These are phyloP conservation scores for Datura wrightii DNA, from an alignment of 257 asterid species.

Conservation along the genomic window DNA sequence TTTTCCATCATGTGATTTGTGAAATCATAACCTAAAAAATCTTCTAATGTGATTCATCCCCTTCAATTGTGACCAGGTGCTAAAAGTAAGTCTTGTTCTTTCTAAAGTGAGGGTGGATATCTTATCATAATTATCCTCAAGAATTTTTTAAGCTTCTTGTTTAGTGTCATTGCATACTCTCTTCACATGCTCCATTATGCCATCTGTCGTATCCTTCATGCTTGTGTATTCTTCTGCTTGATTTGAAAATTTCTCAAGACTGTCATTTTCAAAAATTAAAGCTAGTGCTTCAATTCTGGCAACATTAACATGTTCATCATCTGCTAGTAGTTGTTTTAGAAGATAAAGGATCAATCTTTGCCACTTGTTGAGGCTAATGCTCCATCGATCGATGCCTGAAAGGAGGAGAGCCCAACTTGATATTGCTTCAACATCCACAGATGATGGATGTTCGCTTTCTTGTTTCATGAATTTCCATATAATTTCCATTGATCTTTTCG, in stretches of 20 bases:
- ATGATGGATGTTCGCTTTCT: not conserved
- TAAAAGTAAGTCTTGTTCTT: not conserved
- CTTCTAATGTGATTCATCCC: not conserved
- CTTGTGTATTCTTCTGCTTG: not conserved
- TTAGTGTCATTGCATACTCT: not conserved
- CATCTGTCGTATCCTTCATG: not conserved
- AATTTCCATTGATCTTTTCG: constrained; percentile 17
- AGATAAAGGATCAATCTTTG: not conserved
- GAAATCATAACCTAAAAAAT: not conserved
- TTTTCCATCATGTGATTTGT: not conserved
- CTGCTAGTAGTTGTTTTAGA: not conserved
- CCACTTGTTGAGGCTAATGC: not conserved
- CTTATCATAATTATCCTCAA: not conserved
- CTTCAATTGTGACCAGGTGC: not conserved
- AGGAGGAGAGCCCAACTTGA: not conserved
- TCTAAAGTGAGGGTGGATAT: not conserved
- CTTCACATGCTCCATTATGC: not conserved
- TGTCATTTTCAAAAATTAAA: not conserved
- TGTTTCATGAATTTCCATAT: constrained; percentile 19
- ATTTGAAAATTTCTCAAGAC: not conserved
- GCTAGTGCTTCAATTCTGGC: not conserved
- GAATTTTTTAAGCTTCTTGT: not conserved
- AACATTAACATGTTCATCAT: not conserved
- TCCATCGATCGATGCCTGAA: not conserved
- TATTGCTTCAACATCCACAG: not conserved